phyloP scores from a whole-genome alignment of 2,329 filamentous ascomycete species.

The Colletotrichum liriopes region DNA sequence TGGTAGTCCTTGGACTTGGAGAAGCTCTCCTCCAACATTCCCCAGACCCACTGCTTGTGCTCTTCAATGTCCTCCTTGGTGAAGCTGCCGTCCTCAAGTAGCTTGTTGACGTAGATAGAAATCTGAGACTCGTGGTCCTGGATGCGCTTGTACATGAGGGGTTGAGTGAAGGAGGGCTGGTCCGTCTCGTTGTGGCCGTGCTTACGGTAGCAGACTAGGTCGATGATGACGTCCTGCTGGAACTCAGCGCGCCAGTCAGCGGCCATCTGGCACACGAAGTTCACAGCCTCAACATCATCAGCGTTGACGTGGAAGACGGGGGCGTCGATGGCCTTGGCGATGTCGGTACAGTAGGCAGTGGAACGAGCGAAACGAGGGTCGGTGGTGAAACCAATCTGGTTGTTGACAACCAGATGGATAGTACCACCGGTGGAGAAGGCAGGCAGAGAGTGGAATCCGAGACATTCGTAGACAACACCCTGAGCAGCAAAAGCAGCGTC shows the following conservation, averaged over 20 bases:
- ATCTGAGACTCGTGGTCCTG: conserved; percentile 86
- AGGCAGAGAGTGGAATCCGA: conserved; percentile 96
- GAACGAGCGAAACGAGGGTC: conserved; percentile 98
- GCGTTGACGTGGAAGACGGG: conserved; percentile 99
- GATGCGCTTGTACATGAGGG: conserved; percentile 99
- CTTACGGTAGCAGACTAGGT: conserved; percentile 99
- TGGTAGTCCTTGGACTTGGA: conserved; percentile 97
- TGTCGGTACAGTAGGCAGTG: conserved; percentile 98
- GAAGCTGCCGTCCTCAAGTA: conserved; percentile 93
- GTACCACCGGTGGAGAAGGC: conserved; percentile 98
- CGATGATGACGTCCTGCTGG: conserved; percentile 97
- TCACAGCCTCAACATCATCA: conserved; percentile 97
- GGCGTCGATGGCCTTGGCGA: conserved; percentile 98
- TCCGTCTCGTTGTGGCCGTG: conserved; percentile 99
- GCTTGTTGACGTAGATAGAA: conserved; percentile 91
- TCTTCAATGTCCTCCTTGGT: conserved; percentile 98
- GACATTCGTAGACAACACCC: conserved; percentile 97
- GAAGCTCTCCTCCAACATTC: conserved; percentile 98
- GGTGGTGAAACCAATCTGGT: conserved; percentile 99
- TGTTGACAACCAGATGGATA: conserved; percentile 97
- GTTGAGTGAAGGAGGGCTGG: conserved; percentile 99
- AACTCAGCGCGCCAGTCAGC: conserved; percentile 99
- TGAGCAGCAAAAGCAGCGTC: conserved; percentile 97
- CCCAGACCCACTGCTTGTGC: conserved; percentile 99
- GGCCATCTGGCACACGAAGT: conserved; percentile 97